A percentile compares a stretch with the other conserved stretches of the same genome.
These are phyloP conservation scores for Seiridium cupressi DNA, from an alignment of 2,329 filamentous ascomycete species.

Conservation along the genomic window DNA sequence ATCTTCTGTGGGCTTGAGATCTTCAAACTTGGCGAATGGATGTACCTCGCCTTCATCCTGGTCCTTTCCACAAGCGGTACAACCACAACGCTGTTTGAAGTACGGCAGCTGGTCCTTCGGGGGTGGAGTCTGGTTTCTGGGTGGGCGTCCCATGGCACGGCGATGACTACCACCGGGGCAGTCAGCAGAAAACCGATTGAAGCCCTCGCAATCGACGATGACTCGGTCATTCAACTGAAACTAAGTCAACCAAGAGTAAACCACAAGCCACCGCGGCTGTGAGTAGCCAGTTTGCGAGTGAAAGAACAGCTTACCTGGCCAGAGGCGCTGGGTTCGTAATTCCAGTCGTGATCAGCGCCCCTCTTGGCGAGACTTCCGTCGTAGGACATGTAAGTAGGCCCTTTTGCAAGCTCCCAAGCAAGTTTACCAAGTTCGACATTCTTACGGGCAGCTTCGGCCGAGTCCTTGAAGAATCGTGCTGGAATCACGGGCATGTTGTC, in stretches of 20 bases:
- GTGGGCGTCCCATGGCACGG: not conserved
- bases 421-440: conserved; percentile 39
- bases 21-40: conserved; percentile 38
- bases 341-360: conserved; percentile 17
- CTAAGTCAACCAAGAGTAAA: not conserved
- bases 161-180: conserved; percentile 19
- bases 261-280: not conserved
- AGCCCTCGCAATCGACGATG: conserved; percentile 41
- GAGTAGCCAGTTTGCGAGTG: not conserved
- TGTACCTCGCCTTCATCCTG: conserved; percentile 22
- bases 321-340: conserved; percentile 18
- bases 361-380: conserved; percentile 37
- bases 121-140: conserved; percentile 1
- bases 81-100: conserved; percentile 40
- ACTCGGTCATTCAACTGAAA: conserved; percentile 36
- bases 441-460: conserved; percentile 30
- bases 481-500: conserved; percentile 39
- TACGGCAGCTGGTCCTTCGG: conserved; percentile 37
- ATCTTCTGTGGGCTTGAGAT: conserved; percentile 34
- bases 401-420: conserved; percentile 47
- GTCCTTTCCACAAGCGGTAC: conserved; percentile 30
- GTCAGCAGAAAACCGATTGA: conserved; percentile 30
- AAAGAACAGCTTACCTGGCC: conserved; percentile 16
- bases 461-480: conserved; percentile 38
- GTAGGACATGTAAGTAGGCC: conserved; percentile 45